These are phyloP conservation scores for Infundibulicybe gibba DNA, from an alignment of 768 basidiomycete species.

Conservation along the genomic window DNA sequence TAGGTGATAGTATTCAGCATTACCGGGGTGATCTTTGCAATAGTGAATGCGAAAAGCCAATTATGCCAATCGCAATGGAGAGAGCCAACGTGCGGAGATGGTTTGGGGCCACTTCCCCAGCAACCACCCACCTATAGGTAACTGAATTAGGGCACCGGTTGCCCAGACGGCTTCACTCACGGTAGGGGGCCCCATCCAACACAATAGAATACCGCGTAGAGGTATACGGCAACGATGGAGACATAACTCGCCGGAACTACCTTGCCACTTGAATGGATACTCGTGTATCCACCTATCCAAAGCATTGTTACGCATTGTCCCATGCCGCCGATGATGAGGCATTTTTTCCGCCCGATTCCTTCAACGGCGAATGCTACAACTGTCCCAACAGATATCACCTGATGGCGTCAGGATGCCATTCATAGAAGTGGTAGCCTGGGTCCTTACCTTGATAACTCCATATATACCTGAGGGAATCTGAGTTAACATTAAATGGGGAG, in stretches of 20 bases:
- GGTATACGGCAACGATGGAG: slow-evolving; percentile 41
- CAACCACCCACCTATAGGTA: slow-evolving; percentile 30
- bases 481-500: slow-evolving; percentile 11
- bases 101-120: slow-evolving; percentile 40
- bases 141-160: slow-evolving; percentile 2
- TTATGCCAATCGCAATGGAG: slow-evolving; percentile 35
- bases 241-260: slow-evolving; percentile 36
- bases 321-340: slow-evolving; percentile 43
- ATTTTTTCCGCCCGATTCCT: slow-evolving; percentile 42
- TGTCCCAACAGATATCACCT: slow-evolving; percentile 37
- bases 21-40: slow-evolving; percentile 38
- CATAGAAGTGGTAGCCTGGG: not conserved
- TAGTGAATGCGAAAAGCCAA: slow-evolving; percentile 44
- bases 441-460: slow-evolving; percentile 27
- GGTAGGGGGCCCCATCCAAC: slow-evolving; percentile 36
- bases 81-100: slow-evolving; percentile 35
- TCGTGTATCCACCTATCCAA: slow-evolving; percentile 41
- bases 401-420: slow-evolving; percentile 7
- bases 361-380: slow-evolving; percentile 46
- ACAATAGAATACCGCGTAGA: slow-evolving; percentile 45
- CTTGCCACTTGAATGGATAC: slow-evolving; percentile 24
- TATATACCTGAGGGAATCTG: slow-evolving; percentile 19
- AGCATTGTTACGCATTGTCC: slow-evolving; percentile 46
- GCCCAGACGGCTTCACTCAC: slow-evolving; percentile 14
- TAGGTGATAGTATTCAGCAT: slow-evolving; percentile 29